Evolutionary conservation across 192 early-diverging fungal species (phyloP).

Genomic region (Entophlyctis luteolus): DNA sequence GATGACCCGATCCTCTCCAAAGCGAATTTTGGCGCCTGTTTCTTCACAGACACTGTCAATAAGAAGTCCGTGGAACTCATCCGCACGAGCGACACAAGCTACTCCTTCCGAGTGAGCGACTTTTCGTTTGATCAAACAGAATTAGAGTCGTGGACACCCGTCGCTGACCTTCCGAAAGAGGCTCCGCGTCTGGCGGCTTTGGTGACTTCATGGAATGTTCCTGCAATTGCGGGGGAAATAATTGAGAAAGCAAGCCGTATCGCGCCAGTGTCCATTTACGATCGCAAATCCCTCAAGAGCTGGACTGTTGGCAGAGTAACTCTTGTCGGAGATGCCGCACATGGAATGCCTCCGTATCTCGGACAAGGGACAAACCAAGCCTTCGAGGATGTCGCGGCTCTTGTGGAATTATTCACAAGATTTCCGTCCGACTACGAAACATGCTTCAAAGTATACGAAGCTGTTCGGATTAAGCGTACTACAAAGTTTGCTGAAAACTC

Average conservation of each 20-base stretch:
- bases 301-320: conserved; percentile 5
- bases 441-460: conserved; percentile 22
- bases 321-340: conserved; percentile 22
- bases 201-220: not conserved
- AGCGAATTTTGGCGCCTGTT: not conserved
- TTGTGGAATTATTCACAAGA: conserved; percentile 1
- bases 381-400: conserved; percentile 25
- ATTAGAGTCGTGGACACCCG: not conserved
- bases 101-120: not conserved
- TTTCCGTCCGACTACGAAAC: not conserved
- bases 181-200: not conserved
- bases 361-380: conserved; percentile 25
- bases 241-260: not conserved
- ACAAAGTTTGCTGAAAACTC: conserved; percentile 1
- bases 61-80: not conserved
- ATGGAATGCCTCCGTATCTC: conserved; percentile 28
- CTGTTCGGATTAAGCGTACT: not conserved
- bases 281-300: not conserved
- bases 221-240: not conserved
- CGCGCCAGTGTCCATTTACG: not conserved
- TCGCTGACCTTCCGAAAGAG: not conserved
- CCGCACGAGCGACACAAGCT: not conserved
- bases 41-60: not conserved
- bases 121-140: not conserved
- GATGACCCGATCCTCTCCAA: not conserved